Conservation (phyloP, 352 stramenopile genomes). For the Globisporangium cylindrosporum region DNA sequence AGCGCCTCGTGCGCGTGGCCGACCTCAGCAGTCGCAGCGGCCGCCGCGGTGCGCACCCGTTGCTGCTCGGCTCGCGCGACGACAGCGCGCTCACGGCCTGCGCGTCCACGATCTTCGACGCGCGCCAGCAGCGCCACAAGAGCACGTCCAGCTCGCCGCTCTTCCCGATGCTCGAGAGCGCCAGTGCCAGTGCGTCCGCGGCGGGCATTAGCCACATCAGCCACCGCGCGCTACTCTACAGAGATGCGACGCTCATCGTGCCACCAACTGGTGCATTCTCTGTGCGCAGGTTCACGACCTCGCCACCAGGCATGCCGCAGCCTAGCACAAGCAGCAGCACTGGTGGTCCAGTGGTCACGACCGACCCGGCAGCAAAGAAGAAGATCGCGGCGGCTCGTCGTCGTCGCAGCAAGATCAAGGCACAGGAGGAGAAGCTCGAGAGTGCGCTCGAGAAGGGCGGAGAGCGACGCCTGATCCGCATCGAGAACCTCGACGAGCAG, state of each 20-base stretch:
- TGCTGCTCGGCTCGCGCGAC: slow-evolving; percentile 18
- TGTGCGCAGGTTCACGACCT: slow-evolving; percentile 43
- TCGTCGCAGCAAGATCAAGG: slow-evolving; percentile 76
- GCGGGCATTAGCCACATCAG: not conserved
- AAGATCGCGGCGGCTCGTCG: slow-evolving; percentile 68
- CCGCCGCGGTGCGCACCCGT: slow-evolving; percentile 6
- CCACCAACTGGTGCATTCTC: slow-evolving; percentile 21
- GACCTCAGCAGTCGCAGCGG: not conserved
- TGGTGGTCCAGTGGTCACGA: slow-evolving; percentile 3
- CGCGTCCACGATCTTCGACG: slow-evolving; percentile 13
- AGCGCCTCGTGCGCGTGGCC: slow-evolving; percentile 29
- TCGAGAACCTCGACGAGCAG: slow-evolving; percentile 75
- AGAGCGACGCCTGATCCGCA: slow-evolving; percentile 73
- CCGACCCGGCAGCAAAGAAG: slow-evolving; percentile 64
- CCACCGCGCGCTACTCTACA: slow-evolving; percentile 17
- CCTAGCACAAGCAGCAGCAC: not conserved
- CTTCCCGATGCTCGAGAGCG: slow-evolving; percentile 9
- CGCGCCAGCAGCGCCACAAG: slow-evolving; percentile 14
- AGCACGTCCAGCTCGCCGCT: not conserved
- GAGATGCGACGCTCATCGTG: slow-evolving; percentile 23
- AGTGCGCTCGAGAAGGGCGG: slow-evolving; percentile 75
- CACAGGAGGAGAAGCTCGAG: slow-evolving; percentile 75
- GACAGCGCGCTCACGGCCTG: slow-evolving; percentile 26
- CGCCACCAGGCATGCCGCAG: slow-evolving; percentile 31
- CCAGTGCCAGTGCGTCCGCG: not conserved